phyloP scores from a whole-genome alignment of 2,329 filamentous ascomycete species.

The Colletotrichum echinochloae region DNA sequence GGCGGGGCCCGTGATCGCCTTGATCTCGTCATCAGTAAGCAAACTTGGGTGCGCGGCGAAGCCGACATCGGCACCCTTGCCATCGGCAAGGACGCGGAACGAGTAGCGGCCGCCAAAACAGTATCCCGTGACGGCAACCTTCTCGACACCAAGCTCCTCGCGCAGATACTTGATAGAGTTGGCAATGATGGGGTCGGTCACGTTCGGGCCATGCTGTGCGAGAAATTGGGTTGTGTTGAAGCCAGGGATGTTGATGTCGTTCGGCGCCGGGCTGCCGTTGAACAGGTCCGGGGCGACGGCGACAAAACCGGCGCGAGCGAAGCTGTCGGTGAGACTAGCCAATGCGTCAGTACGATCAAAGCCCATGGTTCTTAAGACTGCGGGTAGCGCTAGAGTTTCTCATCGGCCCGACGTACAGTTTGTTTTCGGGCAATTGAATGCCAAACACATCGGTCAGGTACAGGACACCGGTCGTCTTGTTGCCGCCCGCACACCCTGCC shows the following conservation, averaged over 20 bases:
- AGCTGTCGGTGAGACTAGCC: slow-evolving; percentile 69
- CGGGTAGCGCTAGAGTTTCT: too few species aligned
- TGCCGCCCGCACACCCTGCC: neutral
- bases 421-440: slow-evolving; percentile 48
- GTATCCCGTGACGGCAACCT: slow-evolving; percentile 70
- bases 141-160: slow-evolving; percentile 60
- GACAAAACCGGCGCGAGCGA: slow-evolving; percentile 75
- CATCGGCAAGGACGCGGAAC: slow-evolving; percentile 63
- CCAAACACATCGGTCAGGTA: slow-evolving; percentile 53
- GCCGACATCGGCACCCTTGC: slow-evolving; percentile 67
- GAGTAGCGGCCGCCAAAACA: slow-evolving; percentile 73
- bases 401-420: slow-evolving; percentile 32
- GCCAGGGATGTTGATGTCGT: slow-evolving; percentile 50
- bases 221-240: slow-evolving; percentile 58
- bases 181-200: slow-evolving; percentile 61
- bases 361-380: too few species aligned
- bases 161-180: slow-evolving; percentile 59
- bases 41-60: slow-evolving; percentile 75
- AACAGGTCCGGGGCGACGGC: slow-evolving; percentile 76
- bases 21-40: slow-evolving; percentile 69
- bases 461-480: slow-evolving; percentile 27
- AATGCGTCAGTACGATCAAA: neutral
- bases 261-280: slow-evolving; percentile 65
- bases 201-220: slow-evolving; percentile 52
- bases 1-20: slow-evolving; percentile 66